Evolutionary conservation across 106 monocot species (phyloP), one percentile per base, ranked within the genome.

Genomic region (Dendrobium nobile): DNA sequence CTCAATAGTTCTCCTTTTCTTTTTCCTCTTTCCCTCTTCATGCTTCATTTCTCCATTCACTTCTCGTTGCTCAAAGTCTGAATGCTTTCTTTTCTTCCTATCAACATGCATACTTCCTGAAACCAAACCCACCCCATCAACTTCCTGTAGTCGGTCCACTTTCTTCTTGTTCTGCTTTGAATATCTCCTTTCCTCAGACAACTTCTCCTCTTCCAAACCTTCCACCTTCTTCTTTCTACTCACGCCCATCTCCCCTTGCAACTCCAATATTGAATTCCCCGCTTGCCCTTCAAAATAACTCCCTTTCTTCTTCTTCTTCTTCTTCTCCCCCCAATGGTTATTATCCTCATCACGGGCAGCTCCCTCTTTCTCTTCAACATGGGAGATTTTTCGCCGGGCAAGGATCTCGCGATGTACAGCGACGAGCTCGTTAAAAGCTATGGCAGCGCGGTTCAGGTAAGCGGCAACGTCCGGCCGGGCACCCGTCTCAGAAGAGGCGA

Each of bases 361-460:
- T 24, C 73, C 78, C 16, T 65, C 65, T 43, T 47, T 18, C 47
- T 65, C 58, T 26, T 76, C 48, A 51, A 26, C 22, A 27, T 48
- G 48, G 54, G 74, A 22, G 8, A 33, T 45, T 41, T 48, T 47
- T 0, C 37, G 55, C 33, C 11, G 47, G 55, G 20, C 44, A 37
- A 79, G 47, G 73, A 81, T 47, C 47, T 87, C 81, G 1, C 72
- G 64, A 59, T 87, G 84, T 67, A 87, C 73, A 26, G 47, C 44
- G 1, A 84, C 83, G 55, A 89, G 85, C 47, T 89, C 92, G 1
- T 82, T 81, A 56, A 89, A 82, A 41, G 89, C 92, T 20, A 37
- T 72, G 19, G 78, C 68, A 7, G 89, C 54, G 42, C 83, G 89
- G 31, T 67, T 72, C 40, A 92, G 41, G 82, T 87, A 92, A 18